Conservation (phyloP, 2,329 filamentous ascomycete genomes). For the Alternaria arbusti region DNA sequence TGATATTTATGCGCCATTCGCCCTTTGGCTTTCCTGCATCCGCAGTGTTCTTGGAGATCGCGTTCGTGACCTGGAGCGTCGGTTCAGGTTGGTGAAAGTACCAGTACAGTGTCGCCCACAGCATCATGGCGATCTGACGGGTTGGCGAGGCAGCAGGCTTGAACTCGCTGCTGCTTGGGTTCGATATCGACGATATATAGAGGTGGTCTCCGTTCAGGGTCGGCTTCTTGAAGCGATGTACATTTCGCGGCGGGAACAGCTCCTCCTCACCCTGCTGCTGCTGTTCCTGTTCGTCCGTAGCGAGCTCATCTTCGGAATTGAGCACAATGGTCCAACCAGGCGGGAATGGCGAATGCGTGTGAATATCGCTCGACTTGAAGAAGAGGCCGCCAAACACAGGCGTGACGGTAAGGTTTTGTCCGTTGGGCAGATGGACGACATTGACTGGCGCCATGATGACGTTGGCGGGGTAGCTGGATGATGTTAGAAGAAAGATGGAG, state of each 20-base stretch:
- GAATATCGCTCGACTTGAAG: constrained; percentile 82
- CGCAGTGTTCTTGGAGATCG: constrained; percentile 68
- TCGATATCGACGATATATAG: constrained; percentile 91
- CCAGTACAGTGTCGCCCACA: constrained; percentile 95
- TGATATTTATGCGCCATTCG: constrained; percentile 86
- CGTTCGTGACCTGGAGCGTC: constrained; percentile 65
- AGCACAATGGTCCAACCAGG: constrained; percentile 90
- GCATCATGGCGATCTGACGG: constrained; percentile 92
- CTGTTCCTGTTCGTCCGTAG: constrained; percentile 35
- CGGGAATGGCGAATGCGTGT: constrained; percentile 72
- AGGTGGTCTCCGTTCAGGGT: constrained; percentile 80
- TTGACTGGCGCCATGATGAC: constrained; percentile 50
- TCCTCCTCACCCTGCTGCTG: constrained; percentile 41
- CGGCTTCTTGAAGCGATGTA: constrained; percentile 73
- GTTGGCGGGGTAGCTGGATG: constrained; percentile 35
- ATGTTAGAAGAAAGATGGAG: constrained; percentile 3
- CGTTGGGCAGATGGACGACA: constrained; percentile 80
- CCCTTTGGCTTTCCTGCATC: constrained; percentile 75
- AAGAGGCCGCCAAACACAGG: constrained; percentile 91
- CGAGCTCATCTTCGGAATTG: constrained; percentile 65
- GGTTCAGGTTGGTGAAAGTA: constrained; percentile 92
- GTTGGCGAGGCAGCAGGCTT: constrained; percentile 81
- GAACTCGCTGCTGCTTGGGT: constrained; percentile 79
- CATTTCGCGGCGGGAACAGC: constrained; percentile 46
- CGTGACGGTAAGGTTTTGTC: constrained; percentile 79